A percentile compares a stretch with the other conserved stretches of the same genome.
Conservation (phyloP, 352 stramenopile genomes). For the Plasmopara viticola region DNA sequence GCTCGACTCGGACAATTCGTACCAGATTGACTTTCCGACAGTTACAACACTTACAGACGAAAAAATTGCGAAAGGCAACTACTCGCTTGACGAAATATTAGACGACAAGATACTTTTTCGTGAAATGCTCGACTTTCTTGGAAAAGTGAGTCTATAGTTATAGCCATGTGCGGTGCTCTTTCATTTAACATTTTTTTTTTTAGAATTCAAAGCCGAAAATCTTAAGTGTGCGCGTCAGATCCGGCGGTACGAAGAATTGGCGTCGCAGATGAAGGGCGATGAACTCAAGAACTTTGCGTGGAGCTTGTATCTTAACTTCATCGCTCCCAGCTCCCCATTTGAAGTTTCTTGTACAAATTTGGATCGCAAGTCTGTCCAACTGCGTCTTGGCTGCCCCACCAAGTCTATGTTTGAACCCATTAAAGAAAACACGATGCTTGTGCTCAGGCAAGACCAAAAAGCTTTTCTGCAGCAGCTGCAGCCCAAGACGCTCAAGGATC, state of each 20-base stretch:
- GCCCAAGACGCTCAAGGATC: constrained; percentile 69
- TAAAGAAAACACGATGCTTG: constrained; percentile 81
- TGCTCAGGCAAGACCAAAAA: constrained; percentile 82
- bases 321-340: constrained; percentile 61
- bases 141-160: constrained; percentile 40
- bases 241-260: constrained; percentile 70
- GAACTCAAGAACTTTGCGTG: constrained; percentile 79
- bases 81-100: constrained; percentile 77
- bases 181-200: not conserved
- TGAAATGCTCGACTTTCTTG: constrained; percentile 82
- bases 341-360: constrained; percentile 81
- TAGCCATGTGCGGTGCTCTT: not conserved
- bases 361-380: constrained; percentile 74
- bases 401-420: constrained; percentile 82
- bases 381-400: constrained; percentile 69
- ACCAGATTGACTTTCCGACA: constrained; percentile 55
- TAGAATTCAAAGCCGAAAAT: constrained; percentile 83
- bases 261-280: constrained; percentile 54
- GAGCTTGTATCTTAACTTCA: constrained; percentile 80
- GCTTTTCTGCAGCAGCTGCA: constrained; percentile 64
- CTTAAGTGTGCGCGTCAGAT: constrained; percentile 80
- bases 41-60: constrained; percentile 55
- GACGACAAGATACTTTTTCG: constrained; percentile 74
- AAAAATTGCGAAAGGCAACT: constrained; percentile 48
- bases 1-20: constrained; percentile 59